Base-by-base conservation (phyloP, 106 monocot species). In the Dendrobium huoshanense region DNA sequence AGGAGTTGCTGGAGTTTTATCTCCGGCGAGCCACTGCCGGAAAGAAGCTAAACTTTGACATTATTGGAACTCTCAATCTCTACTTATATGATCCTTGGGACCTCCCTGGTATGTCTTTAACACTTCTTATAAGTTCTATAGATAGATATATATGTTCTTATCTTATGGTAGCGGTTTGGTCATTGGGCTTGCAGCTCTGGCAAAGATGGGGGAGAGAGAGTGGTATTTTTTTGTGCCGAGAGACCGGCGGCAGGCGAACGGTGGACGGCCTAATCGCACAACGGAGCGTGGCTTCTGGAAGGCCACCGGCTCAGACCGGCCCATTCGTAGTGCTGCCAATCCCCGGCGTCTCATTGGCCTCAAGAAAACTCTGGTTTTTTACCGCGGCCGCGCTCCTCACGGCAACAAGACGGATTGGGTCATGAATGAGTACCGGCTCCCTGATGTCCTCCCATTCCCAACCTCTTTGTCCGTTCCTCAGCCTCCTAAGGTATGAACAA, bases 1-100 rank as follows among this genome's bases (percentile, higher is more conserved):
- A 93, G 77, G 95, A 95, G 86, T 86, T 95, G 41, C 79, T 95
- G 22, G 88, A 86, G 76, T 95, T 92, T 86, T 95, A 95, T 83
- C 93, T 95, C 78, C 47, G 73, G 51, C 79, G 79, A 24, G 83
- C 80, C 33, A 88, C 77, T 8, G 73, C 73, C 4, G 79, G 86
- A 29, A 87, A 85, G 83, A 85, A 86, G 76, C 87, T 90, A 18
- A 29, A 78, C 70, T 75, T 88, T 68, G 86, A 91, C 81, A 85
- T 93, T 82, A 95, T 95, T 79, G 78, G 80, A 4, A 82, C 82
- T 5, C 84, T 93, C 64, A 89, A 95, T 56, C 81, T 95, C 80
- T 95, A 95, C 80, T 84, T 67, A 27, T 55, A 89, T 72, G 93
- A 93, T 27, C 95, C 95, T 1, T 91, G 95, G 86, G 92, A 95